Evolutionary conservation across 352 stramenopile species (phyloP), one percentile per base, ranked within the genome.

Genomic region (Phytophthora sansomeana): DNA sequence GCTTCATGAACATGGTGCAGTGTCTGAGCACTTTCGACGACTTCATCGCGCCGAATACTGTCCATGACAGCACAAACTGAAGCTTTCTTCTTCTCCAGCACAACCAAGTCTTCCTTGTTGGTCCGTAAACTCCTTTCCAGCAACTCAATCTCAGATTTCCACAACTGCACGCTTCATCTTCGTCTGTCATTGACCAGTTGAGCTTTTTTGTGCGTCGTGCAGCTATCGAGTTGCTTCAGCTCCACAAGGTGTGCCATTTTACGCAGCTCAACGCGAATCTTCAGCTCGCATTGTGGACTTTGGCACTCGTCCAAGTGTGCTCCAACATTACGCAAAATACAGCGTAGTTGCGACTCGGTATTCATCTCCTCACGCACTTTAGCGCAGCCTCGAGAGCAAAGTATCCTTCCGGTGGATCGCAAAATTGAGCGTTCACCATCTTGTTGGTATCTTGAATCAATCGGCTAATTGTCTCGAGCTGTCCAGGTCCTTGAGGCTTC

Each of bases 21-120:
- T 6, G 14, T 17, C 3, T 38, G 32, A 30, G 17, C 1, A 14
- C 26, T 41, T 3, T 48, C 50, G 36, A 13, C 16, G 6, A 49
- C 19, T 63, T 63, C 43, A 19, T 63, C 56, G 24, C 56, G 56
- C 56, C 49, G 38, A 29, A 60, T 67, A 24, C 26, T 67, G 24
- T 67, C 58, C 48, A 66, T 66, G 11, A 19, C 28, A 32, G 47
- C n/a, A 36, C 19, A 60, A 21, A 66, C 28, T n/a, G 21, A 39
- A 1, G 17, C 3, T 10, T 47, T 60, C 19, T 41, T 65, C 7
- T 5, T 9, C 29, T 58, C 36, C 9, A 58, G 43, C 0, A 21
- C 35, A 9, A 8, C 6, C 28, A 65, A 14, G 7, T 65, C 47
- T 46, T 44, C 29, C 10, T 58, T 63, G 8, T 48, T 57, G 14